Percentiles rank a stretch among this genome's conserved stretches.
phyloP scores from a whole-genome alignment of 164 flowering plant species.

The Magnolia officinalis region DNA sequence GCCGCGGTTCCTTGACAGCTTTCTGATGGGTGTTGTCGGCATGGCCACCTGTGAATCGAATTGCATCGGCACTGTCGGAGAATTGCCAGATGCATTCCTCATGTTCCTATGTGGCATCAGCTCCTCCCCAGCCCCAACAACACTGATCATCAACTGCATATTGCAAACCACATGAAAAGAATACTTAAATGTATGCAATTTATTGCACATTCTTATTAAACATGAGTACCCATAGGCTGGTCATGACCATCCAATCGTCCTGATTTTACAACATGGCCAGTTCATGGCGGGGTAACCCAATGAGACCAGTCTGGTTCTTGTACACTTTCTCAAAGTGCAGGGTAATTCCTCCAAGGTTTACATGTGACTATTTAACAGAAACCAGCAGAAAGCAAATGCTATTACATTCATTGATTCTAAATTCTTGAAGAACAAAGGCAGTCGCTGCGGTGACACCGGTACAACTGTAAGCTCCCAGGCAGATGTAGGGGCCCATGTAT shows the following conservation, averaged over 20 bases:
- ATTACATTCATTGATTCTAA: no score
- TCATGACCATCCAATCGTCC: no score
- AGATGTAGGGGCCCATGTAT: no score
- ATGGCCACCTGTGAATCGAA: conserved; percentile 1
- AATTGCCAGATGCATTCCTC: not conserved
- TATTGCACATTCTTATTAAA: not conserved
- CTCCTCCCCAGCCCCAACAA: conserved; percentile 29
- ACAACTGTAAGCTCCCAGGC: no score
- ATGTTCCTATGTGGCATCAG: conserved; percentile 29
- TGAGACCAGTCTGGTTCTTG: no score
- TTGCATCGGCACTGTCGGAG: not conserved
- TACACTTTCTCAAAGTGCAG: no score
- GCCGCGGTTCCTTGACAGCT: conserved; percentile 23
- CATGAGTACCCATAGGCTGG: no score
- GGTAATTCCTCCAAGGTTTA: not conserved
- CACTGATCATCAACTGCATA: conserved; percentile 29
- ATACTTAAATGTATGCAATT: not conserved
- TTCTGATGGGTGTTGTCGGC: conserved; percentile 25
- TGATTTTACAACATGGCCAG: no score
- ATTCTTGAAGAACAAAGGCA: no score
- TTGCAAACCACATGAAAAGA: not conserved
- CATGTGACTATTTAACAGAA: not conserved
- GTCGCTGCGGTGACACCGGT: no score
- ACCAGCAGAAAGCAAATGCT: no score
- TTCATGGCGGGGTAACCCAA: no score